phyloP scores from a whole-genome alignment of 805 yeast genomes.

The Teunomyces pallodes region DNA sequence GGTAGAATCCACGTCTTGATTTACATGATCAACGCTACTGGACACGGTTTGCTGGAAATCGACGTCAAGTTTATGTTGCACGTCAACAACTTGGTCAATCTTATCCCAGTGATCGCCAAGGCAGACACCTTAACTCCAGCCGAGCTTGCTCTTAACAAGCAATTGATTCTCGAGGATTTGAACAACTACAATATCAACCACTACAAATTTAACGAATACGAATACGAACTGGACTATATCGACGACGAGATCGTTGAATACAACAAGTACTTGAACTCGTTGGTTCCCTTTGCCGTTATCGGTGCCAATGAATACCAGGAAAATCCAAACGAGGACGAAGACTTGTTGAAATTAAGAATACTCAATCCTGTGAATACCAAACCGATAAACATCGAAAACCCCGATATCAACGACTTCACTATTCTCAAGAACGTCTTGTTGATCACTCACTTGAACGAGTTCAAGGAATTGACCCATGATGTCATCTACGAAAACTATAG shows the following conservation, averaged over 20 bases:
- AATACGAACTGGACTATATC: conserved; percentile 46
- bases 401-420: conserved; percentile 76
- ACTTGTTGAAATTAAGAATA: conserved; percentile 52
- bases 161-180: conserved; percentile 73
- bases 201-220: conserved; percentile 67
- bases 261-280: conserved; percentile 59
- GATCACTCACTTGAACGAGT: conserved; percentile 81
- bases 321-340: conserved; percentile 32
- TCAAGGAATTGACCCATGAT: conserved; percentile 87
- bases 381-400: conserved; percentile 62
- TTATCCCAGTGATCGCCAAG: conserved; percentile 44
- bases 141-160: conserved; percentile 64
- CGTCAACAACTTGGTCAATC: conserved; percentile 41
- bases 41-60: conserved; percentile 43
- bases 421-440: conserved; percentile 75
- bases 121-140: conserved; percentile 42
- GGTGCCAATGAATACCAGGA: conserved; percentile 65
- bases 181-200: conserved; percentile 67
- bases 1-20: conserved; percentile 70
- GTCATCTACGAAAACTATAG: conserved; percentile 84
- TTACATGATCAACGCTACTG: conserved; percentile 45
- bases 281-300: conserved; percentile 66
- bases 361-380: conserved; percentile 48
- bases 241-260: conserved; percentile 67
- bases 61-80: conserved; percentile 42